Percentiles rank a stretch among this genome's conserved stretches.
Evolutionary conservation across 148 eudicot genomes (phyloP).

Genomic region (Nyssa sinensis): DNA sequence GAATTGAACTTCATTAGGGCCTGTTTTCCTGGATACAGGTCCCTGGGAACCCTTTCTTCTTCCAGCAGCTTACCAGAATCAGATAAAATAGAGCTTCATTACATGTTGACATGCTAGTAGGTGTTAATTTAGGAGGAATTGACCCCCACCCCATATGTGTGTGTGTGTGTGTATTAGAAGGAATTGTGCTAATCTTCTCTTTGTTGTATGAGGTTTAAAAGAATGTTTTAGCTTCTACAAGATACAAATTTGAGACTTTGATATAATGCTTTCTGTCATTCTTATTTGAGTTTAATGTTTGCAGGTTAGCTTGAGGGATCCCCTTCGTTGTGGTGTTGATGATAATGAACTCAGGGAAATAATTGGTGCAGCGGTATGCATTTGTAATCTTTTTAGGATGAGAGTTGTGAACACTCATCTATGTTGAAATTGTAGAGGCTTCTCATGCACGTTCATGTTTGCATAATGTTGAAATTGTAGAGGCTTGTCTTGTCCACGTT

Average conservation of each 20-base stretch:
- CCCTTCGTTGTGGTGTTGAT: constrained; percentile 74
- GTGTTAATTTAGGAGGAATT: not conserved
- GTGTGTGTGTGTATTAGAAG: no score
- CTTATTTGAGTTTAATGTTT: constrained; percentile 5
- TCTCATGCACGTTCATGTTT: not conserved
- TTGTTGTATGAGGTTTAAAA: constrained; percentile 5
- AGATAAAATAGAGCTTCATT: not conserved
- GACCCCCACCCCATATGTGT: no score
- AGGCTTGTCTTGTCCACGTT: no score
- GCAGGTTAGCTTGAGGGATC: constrained; percentile 96
- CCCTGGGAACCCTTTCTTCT: not conserved
- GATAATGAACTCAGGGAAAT: constrained; percentile 72
- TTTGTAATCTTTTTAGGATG: not conserved
- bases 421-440: not conserved
- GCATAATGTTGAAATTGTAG: not conserved
- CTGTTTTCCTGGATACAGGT: not conserved
- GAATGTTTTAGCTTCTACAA: not conserved
- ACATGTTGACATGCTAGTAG: constrained; percentile 5
- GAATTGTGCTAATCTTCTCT: not conserved
- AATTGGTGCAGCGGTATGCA: constrained; percentile 72
- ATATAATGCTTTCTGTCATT: not conserved
- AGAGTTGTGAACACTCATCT: not conserved
- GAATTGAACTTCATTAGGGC: constrained; percentile 2
- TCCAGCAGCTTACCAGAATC: not conserved
- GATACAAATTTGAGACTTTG: not conserved